Evolutionary conservation across 2,329 filamentous ascomycete species (phyloP).

Genomic region (Xylariaceae sp.): DNA sequence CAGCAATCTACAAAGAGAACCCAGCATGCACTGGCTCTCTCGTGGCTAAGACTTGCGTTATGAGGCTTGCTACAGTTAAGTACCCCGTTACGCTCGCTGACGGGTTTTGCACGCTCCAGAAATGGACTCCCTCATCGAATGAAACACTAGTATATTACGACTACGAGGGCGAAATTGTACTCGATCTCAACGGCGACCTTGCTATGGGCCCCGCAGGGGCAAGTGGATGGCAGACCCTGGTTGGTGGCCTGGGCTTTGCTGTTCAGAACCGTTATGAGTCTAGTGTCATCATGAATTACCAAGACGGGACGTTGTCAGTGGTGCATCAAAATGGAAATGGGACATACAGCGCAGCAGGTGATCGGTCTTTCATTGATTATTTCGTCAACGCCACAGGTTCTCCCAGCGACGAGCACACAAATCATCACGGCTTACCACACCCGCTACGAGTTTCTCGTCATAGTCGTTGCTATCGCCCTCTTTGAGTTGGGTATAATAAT

Average conservation of each 20-base stretch:
- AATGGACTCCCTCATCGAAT: background rate
- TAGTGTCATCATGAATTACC: too few relatives aligned
- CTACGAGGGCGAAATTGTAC: too few relatives aligned
- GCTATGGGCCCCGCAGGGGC: too few relatives aligned
- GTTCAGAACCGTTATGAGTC: too few relatives aligned
- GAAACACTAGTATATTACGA: too few relatives aligned
- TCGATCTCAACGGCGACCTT: too few relatives aligned
- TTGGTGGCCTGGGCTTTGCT: too few relatives aligned
- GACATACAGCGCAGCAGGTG: too few relatives aligned
- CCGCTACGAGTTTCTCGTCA: background rate
- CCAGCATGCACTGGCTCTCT: background rate
- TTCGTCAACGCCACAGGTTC: background rate
- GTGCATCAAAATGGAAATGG: too few relatives aligned
- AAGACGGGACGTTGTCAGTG: too few relatives aligned
- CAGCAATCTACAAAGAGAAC: background rate
- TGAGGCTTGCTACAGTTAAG: conserved; percentile 1
- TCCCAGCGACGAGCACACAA: background rate
- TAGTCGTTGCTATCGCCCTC: background rate
- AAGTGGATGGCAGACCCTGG: too few relatives aligned
- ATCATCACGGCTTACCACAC: conserved; percentile 1
- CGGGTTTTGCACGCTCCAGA: background rate
- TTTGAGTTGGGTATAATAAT: background rate
- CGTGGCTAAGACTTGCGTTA: background rate
- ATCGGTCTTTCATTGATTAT: too few relatives aligned
- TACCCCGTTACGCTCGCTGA: background rate